Percentiles rank a stretch among this genome's conserved stretches.
phyloP scores from a whole-genome alignment of 768 basidiomycete species.

The Phaeotremella skinneri region DNA sequence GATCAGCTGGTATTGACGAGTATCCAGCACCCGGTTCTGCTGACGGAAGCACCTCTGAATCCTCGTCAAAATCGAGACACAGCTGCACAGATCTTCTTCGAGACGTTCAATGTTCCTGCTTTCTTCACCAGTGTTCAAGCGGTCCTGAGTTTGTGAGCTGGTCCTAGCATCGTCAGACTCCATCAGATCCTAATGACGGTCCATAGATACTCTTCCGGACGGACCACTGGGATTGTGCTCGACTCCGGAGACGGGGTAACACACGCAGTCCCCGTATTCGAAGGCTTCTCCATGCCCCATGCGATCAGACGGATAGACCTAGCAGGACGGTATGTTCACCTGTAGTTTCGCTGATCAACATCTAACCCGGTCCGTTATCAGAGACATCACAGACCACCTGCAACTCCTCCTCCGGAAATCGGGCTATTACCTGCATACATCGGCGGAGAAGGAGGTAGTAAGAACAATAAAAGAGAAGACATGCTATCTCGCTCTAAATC shows the following conservation, averaged over 20 bases:
- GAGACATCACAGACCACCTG: slow-evolving; percentile 95
- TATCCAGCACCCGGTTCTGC: slow-evolving; percentile 84
- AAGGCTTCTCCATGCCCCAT: slow-evolving; percentile 99
- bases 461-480: slow-evolving; percentile 97
- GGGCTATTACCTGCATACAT: slow-evolving; percentile 92
- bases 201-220: slow-evolving; percentile 88
- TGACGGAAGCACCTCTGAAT: slow-evolving; percentile 97
- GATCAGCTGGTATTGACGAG: slow-evolving; percentile 7
- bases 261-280: slow-evolving; percentile 96
- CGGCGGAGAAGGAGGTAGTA: slow-evolving; percentile 94
- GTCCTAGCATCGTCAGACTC: background rate
- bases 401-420: slow-evolving; percentile 90
- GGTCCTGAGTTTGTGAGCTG: slow-evolving; percentile 82
- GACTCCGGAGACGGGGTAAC: slow-evolving; percentile 99
- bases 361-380: slow-evolving; percentile 46
- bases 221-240: slow-evolving; percentile 97
- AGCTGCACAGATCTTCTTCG: slow-evolving; percentile 98
- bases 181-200: slow-evolving; percentile 3
- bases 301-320: slow-evolving; percentile 94
- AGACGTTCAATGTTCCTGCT: slow-evolving; percentile 99
- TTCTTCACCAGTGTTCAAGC: slow-evolving; percentile 96
- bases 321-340: slow-evolving; percentile 72
- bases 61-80: slow-evolving; percentile 93
- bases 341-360: background rate
- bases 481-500: slow-evolving; percentile 90